Conservation (phyloP, 257 asterid species). For the Solanum ahanhuiri region DNA sequence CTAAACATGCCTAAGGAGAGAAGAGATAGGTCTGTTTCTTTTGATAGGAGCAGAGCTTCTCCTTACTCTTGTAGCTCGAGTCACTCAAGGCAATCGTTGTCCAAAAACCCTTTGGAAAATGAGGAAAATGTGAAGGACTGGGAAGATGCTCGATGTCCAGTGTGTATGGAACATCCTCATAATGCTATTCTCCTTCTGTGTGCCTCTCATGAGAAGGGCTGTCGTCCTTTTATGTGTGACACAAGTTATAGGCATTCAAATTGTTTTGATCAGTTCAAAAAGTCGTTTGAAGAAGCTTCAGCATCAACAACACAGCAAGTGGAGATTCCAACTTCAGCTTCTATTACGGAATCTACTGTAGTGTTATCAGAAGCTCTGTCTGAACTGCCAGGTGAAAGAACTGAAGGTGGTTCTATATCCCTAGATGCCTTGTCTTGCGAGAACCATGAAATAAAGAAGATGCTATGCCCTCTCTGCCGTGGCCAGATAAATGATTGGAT, state of each 20-base stretch:
- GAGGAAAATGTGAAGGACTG: conserved; percentile 49
- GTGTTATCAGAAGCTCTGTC: conserved; percentile 18
- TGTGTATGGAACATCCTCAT: conserved; percentile 95
- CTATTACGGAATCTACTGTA: conserved; percentile 16
- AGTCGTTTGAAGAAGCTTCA: conserved; percentile 36
- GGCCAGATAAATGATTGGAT: conserved; percentile 61
- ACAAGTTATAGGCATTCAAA: conserved; percentile 94
- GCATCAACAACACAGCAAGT: conserved; percentile 18
- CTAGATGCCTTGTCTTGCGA: conserved; percentile 19
- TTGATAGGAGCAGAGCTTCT: conserved; percentile 52
- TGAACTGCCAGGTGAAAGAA: conserved; percentile 18
- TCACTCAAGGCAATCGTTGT: conserved; percentile 26
- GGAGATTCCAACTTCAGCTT: conserved; percentile 12
- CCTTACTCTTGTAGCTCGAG: conserved; percentile 52
- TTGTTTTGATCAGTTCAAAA: conserved; percentile 76
- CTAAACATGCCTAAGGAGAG: conserved; percentile 63
- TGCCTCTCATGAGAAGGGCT: conserved; percentile 76
- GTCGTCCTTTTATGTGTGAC: conserved; percentile 92
- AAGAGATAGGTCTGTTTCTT: conserved; percentile 62
- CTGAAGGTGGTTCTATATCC: conserved; percentile 20
- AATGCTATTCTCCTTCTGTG: conserved; percentile 79
- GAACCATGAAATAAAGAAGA: conserved; percentile 26
- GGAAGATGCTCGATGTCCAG: conserved; percentile 93
- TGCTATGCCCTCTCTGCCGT: conserved; percentile 75
- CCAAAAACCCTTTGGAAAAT: conserved; percentile 44